Base-by-base conservation (phyloP, 129 eudicot species). In the Lonicera japonica region DNA sequence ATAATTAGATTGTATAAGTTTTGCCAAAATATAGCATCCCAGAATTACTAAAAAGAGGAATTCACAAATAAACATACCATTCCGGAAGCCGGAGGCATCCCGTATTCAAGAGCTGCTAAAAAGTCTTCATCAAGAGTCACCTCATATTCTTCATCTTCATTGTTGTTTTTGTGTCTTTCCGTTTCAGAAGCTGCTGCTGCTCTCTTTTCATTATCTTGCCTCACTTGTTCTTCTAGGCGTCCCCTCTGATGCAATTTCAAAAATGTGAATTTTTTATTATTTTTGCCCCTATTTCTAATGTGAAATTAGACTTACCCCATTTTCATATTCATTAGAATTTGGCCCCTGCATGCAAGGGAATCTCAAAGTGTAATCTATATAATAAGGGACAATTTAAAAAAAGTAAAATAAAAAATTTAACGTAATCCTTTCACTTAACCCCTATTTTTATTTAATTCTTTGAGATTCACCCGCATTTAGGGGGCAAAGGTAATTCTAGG, bases 21-120 rank as follows among this genome's bases (percentile, higher is more conserved):
- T 47, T 13, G 53, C 20, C 18, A 1, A 29, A 29, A 1, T 29
- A 6, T 29, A 29, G 4, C 36, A 16, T 60, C 36, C 36, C 6
- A 3, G 3, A 15, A 14, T 50, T 50, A 50, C 5, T 50, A 50
- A 12, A 23, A 48, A 13, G 9, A 19, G 61, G 6, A 41, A 25
- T 40, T 68, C 64, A 29, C 36, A 29, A 16, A 47, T n/a, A 61
- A 62, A 17, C 73, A 21, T 87, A 92, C 98, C 99, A 92, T 84
- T 80, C 99, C 99, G 46, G 99, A 92, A 75, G 99, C 99, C 3
- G 99, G 99, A 65, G 99, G 99, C 99, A 92, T 92, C 48, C 99
- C 99, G 50, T 92, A 92, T 67, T 92, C 99, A 39, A 92, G 63
- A 45, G 99, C 99, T 21, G 96, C 88, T 29, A 92, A 24, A 71